A percentile compares a stretch with the other conserved stretches of the same genome.
Evolutionary conservation across 1,284 basidiomycete species (phyloP).

Genomic region (Peniophora sp.): DNA sequence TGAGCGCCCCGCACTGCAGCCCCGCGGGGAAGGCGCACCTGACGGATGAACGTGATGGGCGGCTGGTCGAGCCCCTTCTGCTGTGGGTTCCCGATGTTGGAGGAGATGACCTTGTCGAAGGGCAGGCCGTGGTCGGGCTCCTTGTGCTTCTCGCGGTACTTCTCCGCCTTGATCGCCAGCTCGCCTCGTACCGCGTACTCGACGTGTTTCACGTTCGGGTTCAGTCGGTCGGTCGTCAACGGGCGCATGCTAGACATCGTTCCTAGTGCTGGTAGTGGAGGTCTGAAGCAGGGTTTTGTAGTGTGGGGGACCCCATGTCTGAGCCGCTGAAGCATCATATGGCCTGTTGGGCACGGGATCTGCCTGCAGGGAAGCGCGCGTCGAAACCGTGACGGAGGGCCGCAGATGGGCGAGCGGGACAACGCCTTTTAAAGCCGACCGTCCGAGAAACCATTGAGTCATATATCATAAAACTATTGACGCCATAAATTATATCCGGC

Average conservation of each 20-base stretch:
- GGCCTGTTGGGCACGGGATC: too few relatives aligned
- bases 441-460: too few relatives aligned
- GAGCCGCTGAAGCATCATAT: too few relatives aligned
- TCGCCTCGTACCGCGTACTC: constrained; percentile 97
- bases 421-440: too few relatives aligned
- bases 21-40: constrained; percentile 58
- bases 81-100: constrained; percentile 98
- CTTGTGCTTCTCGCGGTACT: constrained; percentile 66
- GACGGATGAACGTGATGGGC: constrained; percentile 88
- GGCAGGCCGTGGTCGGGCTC: constrained; percentile 56
- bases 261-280: background rate
- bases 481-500: too few relatives aligned
- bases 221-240: constrained; percentile 60
- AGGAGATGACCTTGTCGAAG: constrained; percentile 86
- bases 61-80: constrained; percentile 91
- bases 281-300: too few relatives aligned
- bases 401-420: too few relatives aligned
- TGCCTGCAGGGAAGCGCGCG: too few relatives aligned
- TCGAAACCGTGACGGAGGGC: too few relatives aligned
- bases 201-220: constrained; percentile 81
- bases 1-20: background rate
- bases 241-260: constrained; percentile 38
- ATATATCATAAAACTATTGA: too few relatives aligned
- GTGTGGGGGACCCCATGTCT: too few relatives aligned
- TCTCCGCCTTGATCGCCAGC: constrained; percentile 90